Conservation (phyloP, 345 rosid genomes). For the Syzygium jambos region DNA sequence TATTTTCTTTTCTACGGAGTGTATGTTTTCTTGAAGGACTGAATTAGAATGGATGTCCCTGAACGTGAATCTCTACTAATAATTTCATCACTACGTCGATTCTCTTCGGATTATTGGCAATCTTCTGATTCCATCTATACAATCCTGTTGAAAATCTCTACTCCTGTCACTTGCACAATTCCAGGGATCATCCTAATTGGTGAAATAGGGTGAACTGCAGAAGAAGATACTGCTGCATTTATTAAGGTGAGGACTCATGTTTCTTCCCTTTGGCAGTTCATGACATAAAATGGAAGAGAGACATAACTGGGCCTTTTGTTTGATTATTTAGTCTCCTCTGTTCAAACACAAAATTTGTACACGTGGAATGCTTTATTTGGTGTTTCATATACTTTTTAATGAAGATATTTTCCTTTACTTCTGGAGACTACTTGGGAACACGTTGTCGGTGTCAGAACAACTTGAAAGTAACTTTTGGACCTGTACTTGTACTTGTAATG, state of each 20-base stretch:
- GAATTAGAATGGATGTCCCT: not conserved
- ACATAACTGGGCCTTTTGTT: too few species aligned
- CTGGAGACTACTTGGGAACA: not conserved
- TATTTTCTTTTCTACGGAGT: not conserved
- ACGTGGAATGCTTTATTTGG: too few species aligned
- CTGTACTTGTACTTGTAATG: not conserved
- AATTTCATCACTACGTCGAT: not conserved
- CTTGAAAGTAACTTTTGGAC: not conserved
- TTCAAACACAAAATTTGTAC: too few species aligned
- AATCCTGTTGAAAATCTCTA: not conserved
- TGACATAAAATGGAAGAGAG: too few species aligned
- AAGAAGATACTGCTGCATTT: conserved; percentile 92
- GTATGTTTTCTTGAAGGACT: not conserved
- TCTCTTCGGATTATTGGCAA: not conserved
- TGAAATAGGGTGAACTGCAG: conserved; percentile 97
- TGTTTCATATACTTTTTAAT: too few species aligned
- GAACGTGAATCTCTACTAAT: not conserved
- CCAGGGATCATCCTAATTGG: conserved; percentile 91
- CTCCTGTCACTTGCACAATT: not conserved
- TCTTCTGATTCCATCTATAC: not conserved
- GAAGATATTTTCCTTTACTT: not conserved
- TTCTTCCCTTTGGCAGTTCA: too few species aligned
- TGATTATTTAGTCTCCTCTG: too few species aligned
- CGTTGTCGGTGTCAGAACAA: not conserved
- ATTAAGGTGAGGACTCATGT: too few species aligned